These are phyloP conservation scores for Berberis thunbergii DNA, from an alignment of 164 flowering plant species.

Conservation along the genomic window DNA sequence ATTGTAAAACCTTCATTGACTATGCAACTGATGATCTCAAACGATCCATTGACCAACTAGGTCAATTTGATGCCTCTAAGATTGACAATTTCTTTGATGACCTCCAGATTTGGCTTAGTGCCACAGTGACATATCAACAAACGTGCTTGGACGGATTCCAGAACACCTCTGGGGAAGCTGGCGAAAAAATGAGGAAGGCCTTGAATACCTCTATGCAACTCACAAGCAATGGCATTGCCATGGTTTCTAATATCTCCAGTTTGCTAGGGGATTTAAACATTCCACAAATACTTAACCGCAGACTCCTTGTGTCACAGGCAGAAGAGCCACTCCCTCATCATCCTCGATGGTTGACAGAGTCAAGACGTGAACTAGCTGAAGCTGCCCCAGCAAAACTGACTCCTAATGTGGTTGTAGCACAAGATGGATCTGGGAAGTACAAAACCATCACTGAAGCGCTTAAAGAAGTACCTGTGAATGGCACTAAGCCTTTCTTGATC, in stretches of 20 bases:
- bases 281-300: neutral
- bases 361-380: neutral
- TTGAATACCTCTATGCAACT: neutral
- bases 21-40: too few relatives aligned
- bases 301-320: neutral
- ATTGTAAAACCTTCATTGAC: too few relatives aligned
- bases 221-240: neutral
- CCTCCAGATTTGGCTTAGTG: conserved; percentile 27
- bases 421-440: conserved; percentile 52
- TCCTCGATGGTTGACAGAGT: too few relatives aligned
- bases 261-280: neutral
- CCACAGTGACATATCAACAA: conserved; percentile 24
- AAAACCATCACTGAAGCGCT: conserved; percentile 39
- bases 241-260: neutral
- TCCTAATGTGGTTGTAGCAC: conserved; percentile 48
- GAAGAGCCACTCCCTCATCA: too few relatives aligned
- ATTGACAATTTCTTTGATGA: conserved; percentile 17
- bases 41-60: neutral
- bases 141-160: conserved; percentile 30
- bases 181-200: conserved; percentile 1
- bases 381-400: neutral
- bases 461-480: conserved; percentile 22
- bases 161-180: conserved; percentile 2
- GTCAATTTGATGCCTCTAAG: neutral
- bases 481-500: conserved; percentile 21